Percentiles rank a stretch among this genome's conserved stretches.
Conservation (phyloP, 345 rosid species). For the Syzygium aromaticum region DNA sequence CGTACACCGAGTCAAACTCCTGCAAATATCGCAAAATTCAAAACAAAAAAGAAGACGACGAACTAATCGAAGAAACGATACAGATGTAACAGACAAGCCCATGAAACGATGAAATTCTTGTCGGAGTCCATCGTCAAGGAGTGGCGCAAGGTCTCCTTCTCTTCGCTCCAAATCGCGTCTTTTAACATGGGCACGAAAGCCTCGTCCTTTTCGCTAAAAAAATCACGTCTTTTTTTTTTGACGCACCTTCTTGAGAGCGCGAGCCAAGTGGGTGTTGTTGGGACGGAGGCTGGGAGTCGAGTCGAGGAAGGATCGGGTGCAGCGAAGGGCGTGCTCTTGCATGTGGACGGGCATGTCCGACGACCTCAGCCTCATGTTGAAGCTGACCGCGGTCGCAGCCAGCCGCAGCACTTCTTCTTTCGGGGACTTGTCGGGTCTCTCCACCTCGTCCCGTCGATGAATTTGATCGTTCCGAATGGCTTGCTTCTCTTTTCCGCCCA, state of each 20-base stretch:
- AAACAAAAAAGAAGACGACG: neutral
- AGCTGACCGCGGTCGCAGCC: slow-evolving; percentile 28
- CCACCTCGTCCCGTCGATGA: neutral
- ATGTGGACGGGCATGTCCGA: slow-evolving; percentile 30
- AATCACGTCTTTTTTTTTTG: neutral
- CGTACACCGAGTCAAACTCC: slow-evolving; percentile 33
- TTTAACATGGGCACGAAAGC: neutral
- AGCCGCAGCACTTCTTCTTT: slow-evolving; percentile 17
- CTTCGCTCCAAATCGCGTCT: neutral
- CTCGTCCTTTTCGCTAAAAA: neutral
- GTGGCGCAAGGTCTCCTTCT: neutral
- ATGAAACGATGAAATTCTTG: neutral
- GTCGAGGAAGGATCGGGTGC: slow-evolving; percentile 18
- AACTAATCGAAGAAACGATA: neutral
- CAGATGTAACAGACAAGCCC: neutral
- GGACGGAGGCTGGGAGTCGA: slow-evolving; percentile 11
- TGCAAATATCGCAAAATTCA: neutral
- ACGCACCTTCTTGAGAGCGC: slow-evolving; percentile 28
- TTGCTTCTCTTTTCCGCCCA: neutral
- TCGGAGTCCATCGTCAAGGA: neutral
- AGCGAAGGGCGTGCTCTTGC: slow-evolving; percentile 32
- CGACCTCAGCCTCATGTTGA: slow-evolving; percentile 24
- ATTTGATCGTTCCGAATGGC: neutral
- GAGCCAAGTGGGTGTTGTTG: slow-evolving; percentile 27
- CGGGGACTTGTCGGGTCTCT: neutral